A percentile compares a stretch with the other conserved stretches of the same genome.
Evolutionary conservation across 179 eudicot species (phyloP).

Genomic region (Carnegiea gigantea): DNA sequence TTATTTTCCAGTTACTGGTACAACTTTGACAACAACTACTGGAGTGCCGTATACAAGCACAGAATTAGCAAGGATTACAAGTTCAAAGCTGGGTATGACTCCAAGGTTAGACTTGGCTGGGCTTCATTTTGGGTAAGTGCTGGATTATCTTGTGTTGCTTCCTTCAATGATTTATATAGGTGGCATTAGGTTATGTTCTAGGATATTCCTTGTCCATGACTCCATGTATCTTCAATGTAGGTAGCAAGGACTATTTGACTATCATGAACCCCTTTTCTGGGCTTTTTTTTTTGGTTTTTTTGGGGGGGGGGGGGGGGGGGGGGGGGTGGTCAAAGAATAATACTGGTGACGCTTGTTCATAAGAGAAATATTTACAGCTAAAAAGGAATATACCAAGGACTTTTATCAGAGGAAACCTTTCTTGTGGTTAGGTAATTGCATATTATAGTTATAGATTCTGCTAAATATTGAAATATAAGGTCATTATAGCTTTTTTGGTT

Average conservation of each 20-base stretch:
- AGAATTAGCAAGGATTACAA: constrained; percentile 84
- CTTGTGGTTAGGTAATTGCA: neutral
- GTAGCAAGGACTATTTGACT: neutral
- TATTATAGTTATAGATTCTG: neutral
- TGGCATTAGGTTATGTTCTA: neutral
- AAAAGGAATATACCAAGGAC: neutral
- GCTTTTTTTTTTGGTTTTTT: neutral
- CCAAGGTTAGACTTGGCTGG: constrained; percentile 88
- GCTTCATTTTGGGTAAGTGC: constrained; percentile 89
- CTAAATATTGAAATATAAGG: neutral
- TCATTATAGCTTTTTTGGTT: too few species aligned
- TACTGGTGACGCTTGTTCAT: neutral
- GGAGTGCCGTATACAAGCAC: constrained; percentile 92
- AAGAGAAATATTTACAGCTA: neutral
- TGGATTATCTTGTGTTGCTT: neutral
- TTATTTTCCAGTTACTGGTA: constrained; percentile 69
- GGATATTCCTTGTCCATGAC: neutral
- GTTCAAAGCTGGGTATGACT: constrained; percentile 92
- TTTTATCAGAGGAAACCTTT: neutral
- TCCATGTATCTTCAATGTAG: neutral
- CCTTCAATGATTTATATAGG: neutral
- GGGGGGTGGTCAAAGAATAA: neutral
- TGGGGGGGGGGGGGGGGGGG: neutral
- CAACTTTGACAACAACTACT: constrained; percentile 70
- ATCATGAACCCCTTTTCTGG: neutral